Percentiles rank a stretch among this genome's conserved stretches.
phyloP scores from a whole-genome alignment of 2,329 filamentous ascomycete genomes.

The Paracoccidioides lutzii region DNA sequence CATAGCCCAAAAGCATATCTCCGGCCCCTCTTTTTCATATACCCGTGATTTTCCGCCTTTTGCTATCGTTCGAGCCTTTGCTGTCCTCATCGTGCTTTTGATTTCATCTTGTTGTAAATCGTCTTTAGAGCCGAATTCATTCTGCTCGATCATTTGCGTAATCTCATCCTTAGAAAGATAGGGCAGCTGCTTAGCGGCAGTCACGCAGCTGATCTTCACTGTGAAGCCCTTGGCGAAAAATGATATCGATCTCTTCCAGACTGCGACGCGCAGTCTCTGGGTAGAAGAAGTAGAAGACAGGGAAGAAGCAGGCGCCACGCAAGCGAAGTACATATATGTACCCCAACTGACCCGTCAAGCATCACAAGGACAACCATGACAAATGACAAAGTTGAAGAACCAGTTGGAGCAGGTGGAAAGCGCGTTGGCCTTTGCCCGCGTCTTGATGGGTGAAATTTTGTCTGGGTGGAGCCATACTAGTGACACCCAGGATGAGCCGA shows the following conservation, averaged over 20 bases:
- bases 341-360: slow-evolving; percentile 18
- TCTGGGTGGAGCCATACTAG: slow-evolving; percentile 42
- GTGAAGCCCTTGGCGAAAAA: slow-evolving; percentile 16
- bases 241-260: slow-evolving; percentile 22
- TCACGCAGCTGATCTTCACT: slow-evolving; percentile 11
- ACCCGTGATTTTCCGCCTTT: too few species aligned
- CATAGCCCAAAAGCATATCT: too few species aligned
- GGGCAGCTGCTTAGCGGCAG: slow-evolving; percentile 15
- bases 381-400: slow-evolving; percentile 37
- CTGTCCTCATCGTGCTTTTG: too few species aligned
- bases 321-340: slow-evolving; percentile 22
- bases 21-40: too few species aligned
- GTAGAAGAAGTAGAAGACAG: slow-evolving; percentile 22
- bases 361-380: slow-evolving; percentile 24
- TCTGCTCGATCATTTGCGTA: slow-evolving; percentile 11
- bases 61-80: too few species aligned
- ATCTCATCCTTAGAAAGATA: slow-evolving; percentile 11
- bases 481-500: slow-evolving; percentile 49
- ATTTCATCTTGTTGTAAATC: too few species aligned
- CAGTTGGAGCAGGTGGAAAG: slow-evolving; percentile 38
- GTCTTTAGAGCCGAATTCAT: slow-evolving; percentile 3
- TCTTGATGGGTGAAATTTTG: slow-evolving; percentile 40
- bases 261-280: slow-evolving; percentile 19
- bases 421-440: slow-evolving; percentile 41
- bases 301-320: slow-evolving; percentile 16